Conservation (phyloP, 352 stramenopile genomes). For the Phytophthora macrochlamydospora region DNA sequence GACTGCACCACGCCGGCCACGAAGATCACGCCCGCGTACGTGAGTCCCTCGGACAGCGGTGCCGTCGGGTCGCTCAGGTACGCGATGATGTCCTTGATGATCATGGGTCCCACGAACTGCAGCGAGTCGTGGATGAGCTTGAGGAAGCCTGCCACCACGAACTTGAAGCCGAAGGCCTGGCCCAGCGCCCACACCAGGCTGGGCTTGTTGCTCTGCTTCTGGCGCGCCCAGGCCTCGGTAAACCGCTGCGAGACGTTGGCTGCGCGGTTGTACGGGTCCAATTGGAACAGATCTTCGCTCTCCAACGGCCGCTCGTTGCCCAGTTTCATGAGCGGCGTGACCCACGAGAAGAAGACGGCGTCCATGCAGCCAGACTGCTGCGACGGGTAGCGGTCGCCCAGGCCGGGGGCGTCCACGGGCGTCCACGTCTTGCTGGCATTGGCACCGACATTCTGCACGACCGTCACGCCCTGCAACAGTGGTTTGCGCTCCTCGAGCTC, state of each 20-base stretch:
- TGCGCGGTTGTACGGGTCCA: conserved; percentile 79
- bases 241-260: conserved; percentile 52
- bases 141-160: conserved; percentile 60
- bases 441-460: conserved; percentile 15
- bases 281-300: conserved; percentile 82
- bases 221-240: conserved; percentile 42
- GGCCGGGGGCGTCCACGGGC: conserved; percentile 31
- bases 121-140: conserved; percentile 85
- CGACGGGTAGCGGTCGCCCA: conserved; percentile 70
- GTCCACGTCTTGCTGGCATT: conserved; percentile 22
- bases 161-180: conserved; percentile 59
- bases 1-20: conserved; percentile 74
- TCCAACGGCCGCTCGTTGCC: conserved; percentile 82
- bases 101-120: conserved; percentile 83
- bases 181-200: conserved; percentile 61
- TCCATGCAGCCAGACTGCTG: conserved; percentile 58
- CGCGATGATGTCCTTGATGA: conserved; percentile 88
- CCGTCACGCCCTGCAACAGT: conserved; percentile 31
- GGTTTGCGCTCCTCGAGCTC: conserved; percentile 31
- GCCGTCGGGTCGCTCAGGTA: conserved; percentile 73
- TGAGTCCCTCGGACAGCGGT: conserved; percentile 56
- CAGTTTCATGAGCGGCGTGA: conserved; percentile 87
- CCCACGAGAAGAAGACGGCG: conserved; percentile 87
- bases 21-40: conserved; percentile 75
- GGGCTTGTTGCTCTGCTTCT: conserved; percentile 39